These are phyloP conservation scores for Sporothrix phasma DNA, from an alignment of 2,329 filamentous ascomycete genomes.

Conservation along the genomic window DNA sequence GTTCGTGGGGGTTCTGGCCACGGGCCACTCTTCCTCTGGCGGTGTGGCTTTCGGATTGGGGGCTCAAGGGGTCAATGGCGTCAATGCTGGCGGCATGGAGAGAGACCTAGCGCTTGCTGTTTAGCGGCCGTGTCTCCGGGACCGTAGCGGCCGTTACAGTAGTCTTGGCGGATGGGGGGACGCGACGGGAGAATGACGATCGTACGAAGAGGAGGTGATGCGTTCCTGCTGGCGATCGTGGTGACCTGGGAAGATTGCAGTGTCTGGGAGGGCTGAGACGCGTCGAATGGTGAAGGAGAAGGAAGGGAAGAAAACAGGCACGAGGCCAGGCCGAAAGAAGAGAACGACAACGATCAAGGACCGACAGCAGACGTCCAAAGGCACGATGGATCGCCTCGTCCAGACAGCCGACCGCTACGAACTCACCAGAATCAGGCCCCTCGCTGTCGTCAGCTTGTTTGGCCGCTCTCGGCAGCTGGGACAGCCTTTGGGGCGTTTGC, in stretches of 20 bases:
- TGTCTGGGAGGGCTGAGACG: background rate
- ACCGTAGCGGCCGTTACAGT: background rate
- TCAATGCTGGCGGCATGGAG: background rate
- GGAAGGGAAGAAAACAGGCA: background rate
- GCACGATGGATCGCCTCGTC: too few relatives aligned
- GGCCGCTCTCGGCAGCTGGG: conserved; percentile 7
- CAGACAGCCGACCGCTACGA: too few relatives aligned
- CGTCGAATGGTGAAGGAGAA: background rate
- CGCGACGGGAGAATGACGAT: background rate
- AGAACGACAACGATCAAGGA: background rate
- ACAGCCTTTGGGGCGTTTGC: conserved; percentile 8
- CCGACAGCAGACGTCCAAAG: background rate
- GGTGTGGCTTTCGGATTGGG: background rate
- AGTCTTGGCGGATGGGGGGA: background rate
- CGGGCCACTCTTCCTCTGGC: background rate
- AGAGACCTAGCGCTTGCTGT: background rate
- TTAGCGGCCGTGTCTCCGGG: background rate
- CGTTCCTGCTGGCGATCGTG: background rate
- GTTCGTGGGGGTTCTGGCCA: background rate
- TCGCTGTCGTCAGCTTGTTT: conserved; percentile 1
- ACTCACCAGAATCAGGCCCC: background rate
- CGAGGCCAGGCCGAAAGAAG: background rate
- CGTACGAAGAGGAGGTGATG: background rate
- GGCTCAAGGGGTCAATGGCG: too few relatives aligned
- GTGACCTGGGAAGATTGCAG: background rate